Percentiles rank a stretch among this genome's conserved stretches.
These are phyloP conservation scores for Bolboschoenus planiculmis DNA, from an alignment of 176 grass and related monocot genomes.

Conservation along the genomic window DNA sequence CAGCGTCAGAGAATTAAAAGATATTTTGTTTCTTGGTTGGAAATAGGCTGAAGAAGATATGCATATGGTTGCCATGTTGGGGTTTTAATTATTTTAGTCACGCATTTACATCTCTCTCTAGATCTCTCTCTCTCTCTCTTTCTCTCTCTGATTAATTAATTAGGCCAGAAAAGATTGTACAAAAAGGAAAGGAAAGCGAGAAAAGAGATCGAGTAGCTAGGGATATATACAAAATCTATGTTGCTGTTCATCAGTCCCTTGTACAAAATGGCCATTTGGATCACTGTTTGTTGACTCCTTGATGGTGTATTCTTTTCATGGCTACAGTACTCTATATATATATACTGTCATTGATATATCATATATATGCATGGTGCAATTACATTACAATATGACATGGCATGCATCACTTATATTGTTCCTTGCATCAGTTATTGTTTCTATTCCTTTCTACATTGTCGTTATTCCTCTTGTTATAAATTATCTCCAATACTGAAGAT, in stretches of 20 bases:
- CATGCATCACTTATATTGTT: background rate
- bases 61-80: background rate
- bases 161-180: constrained; percentile 7
- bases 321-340: too few relatives aligned
- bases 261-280: constrained; percentile 7
- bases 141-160: background rate
- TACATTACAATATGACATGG: background rate
- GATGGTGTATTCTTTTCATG: constrained; percentile 6
- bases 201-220: constrained; percentile 1
- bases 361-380: background rate
- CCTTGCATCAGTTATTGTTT: background rate
- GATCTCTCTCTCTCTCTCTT: background rate
- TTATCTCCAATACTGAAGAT: background rate
- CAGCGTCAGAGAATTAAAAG: background rate
- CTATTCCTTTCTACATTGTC: background rate
- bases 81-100: background rate
- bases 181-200: constrained; percentile 1
- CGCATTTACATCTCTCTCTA: background rate
- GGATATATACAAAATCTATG: background rate
- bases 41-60: background rate
- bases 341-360: background rate
- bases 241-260: constrained; percentile 10
- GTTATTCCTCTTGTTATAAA: background rate
- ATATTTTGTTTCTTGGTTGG: background rate
- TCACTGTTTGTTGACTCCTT: background rate